A percentile compares a stretch with the other conserved stretches of the same genome.
Evolutionary conservation across 306 rosid species (phyloP).

Genomic region (Sechiopsis laciniata): DNA sequence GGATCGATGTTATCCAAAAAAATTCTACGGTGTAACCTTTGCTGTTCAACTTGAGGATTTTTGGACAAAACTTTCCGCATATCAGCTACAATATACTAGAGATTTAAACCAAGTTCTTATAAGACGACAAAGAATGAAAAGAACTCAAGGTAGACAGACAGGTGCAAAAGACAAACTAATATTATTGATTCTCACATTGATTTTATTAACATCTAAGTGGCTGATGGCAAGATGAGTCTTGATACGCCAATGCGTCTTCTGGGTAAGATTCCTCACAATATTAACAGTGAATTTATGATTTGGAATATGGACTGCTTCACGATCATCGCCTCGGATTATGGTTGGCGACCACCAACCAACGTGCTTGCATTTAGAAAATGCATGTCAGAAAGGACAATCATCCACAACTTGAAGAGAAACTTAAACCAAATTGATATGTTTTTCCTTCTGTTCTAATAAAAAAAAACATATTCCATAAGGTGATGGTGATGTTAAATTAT

Average conservation of each 20-base stretch:
- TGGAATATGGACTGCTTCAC: constrained; percentile 98
- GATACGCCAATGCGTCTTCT: constrained; percentile 98
- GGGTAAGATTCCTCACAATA: constrained; percentile 91
- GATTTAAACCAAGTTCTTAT: constrained; percentile 24
- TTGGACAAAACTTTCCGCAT: constrained; percentile 98
- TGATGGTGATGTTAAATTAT: background rate
- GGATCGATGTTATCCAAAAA: constrained; percentile 67
- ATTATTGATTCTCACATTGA: constrained; percentile 63
- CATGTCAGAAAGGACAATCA: constrained; percentile 8
- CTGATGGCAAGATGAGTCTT: constrained; percentile 84
- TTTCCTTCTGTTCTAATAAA: background rate
- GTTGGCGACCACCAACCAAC: constrained; percentile 99
- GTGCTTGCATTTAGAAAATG: constrained; percentile 47
- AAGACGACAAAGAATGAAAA: constrained; percentile 12
- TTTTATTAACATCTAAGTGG: constrained; percentile 89
- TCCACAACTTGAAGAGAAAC: constrained; percentile 16
- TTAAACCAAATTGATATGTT: background rate
- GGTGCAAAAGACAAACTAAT: constrained; percentile 18
- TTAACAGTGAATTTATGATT: constrained; percentile 94
- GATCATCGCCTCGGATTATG: constrained; percentile 95
- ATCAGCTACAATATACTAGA: constrained; percentile 85
- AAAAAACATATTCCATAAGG: constrained; percentile 10
- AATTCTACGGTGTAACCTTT: constrained; percentile 92
- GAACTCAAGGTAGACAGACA: constrained; percentile 11
- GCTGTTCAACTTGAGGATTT: constrained; percentile 98